phyloP scores from a whole-genome alignment of 83 land plant species.

The Thuja plicata region DNA sequence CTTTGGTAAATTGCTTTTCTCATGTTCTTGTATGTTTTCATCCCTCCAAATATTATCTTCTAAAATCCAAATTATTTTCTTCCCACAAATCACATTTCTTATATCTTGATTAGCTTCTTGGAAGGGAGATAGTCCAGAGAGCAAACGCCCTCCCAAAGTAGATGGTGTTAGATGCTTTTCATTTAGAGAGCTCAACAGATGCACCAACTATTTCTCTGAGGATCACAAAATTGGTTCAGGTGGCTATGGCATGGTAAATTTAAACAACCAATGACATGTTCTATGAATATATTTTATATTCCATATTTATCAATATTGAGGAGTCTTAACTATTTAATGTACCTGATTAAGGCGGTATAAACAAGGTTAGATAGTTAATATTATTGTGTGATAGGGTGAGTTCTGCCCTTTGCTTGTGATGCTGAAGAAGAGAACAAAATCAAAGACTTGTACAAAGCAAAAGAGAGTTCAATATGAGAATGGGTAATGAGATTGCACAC shows the following conservation, averaged over 20 bases:
- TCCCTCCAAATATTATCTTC: neutral
- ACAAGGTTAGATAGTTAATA: no score
- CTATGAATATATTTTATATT: neutral
- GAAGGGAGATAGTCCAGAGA: neutral
- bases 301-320: neutral
- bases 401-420: neutral
- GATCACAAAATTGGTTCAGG: conserved; percentile 16
- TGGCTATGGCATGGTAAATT: conserved; percentile 19
- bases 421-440: neutral
- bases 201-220: conserved; percentile 17
- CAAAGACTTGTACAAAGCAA: neutral
- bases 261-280: neutral
- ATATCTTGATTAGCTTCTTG: conserved; percentile 7
- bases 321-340: no score
- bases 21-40: neutral
- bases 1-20: conserved; percentile 27
- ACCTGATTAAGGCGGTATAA: neutral
- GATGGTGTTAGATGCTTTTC: conserved; percentile 16
- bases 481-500: neutral
- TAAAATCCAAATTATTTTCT: neutral
- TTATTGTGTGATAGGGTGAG: neutral
- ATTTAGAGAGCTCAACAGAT: conserved; percentile 1
- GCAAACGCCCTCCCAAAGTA: conserved; percentile 1
- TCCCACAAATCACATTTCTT: neutral
- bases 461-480: neutral